Percentiles rank a stretch among this genome's conserved stretches.
Conservation (phyloP, 2,329 filamentous ascomycete genomes). For the Paecilomyces dactylethromorphus region DNA sequence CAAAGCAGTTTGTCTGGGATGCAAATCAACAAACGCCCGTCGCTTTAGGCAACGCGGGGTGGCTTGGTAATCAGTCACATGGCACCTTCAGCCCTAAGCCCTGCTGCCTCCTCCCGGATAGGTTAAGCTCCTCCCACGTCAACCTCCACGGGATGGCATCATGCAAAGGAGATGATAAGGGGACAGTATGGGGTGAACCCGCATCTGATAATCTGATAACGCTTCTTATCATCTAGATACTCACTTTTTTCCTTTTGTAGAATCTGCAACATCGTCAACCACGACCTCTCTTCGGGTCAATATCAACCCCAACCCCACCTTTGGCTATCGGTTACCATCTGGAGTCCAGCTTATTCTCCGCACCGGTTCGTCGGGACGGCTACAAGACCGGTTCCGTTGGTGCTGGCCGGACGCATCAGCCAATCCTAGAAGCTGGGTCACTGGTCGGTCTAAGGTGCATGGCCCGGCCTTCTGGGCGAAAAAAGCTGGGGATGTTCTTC, state of each 20-base stretch:
- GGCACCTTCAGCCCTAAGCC: neutral
- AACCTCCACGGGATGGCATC: neutral
- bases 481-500: neutral
- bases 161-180: neutral
- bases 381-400: constrained; percentile 3
- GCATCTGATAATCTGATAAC: neutral
- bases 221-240: neutral
- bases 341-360: constrained; percentile 7
- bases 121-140: neutral
- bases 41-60: neutral
- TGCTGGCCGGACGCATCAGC: neutral
- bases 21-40: neutral
- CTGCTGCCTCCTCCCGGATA: neutral
- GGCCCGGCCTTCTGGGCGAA: neutral
- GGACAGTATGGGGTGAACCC: too few species aligned
- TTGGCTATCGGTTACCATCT: neutral
- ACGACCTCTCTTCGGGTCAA: neutral
- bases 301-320: neutral
- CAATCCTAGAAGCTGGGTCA: neutral
- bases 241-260: neutral
- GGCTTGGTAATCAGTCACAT: neutral
- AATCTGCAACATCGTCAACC: neutral
- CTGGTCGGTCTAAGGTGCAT: neutral
- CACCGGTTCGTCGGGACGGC: constrained; percentile 13
- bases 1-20: neutral